Evolutionary conservation across 1,284 basidiomycete species (phyloP), one percentile per base, ranked within the genome.

Genomic region (Cutaneotrichosporon sp.): DNA sequence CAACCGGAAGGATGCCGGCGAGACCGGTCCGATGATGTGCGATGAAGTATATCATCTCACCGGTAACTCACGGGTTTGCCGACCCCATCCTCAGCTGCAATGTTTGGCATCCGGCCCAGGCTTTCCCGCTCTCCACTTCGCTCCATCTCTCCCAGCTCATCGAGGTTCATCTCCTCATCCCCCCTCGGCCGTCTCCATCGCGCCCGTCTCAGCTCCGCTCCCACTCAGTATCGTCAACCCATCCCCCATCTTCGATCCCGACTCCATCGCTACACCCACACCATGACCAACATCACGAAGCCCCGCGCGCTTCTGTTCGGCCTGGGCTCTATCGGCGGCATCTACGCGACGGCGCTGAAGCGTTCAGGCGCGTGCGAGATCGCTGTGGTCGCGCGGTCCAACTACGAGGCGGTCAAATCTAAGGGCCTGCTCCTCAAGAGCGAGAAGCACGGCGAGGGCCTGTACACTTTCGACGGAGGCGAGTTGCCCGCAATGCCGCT

Each of bases 301-400:
- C 52, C 52, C n/a, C 52, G 46, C 54, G 67, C 72, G 49, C 64
- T 75, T 22, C 57, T 76, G 27, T 76, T 76, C 57, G 75, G 75
- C 47, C 64, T 74, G 41, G 75, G 75, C 49, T 69, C 69, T 44
- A 73, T 78, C 27, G 78, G 78, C 17, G 71, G 74, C n/a, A 71
- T 78, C 50, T 79, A 79, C 62, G 75, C 76, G 5, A 74, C 69
- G 53, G 70, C 78, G 48, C 66, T 79, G 12, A 61, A 65, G 17
- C 60, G 68, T 0, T 76, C 74, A 1, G 72, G 70, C 2, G 53
- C 61, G 35, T 74, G 70, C 43, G 52, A 70, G 11, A 74, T 79
- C 5, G 72, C 71, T 17, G 76, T 78, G 2, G 75, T 77, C 11
- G 77, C 77, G 12, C 60, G 78, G 16, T 76, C 73, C 20, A 79